A percentile compares a stretch with the other conserved stretches of the same genome.
These are phyloP conservation scores for Deakozyma indianensis DNA, from an alignment of 805 yeast genomes.

Conservation along the genomic window DNA sequence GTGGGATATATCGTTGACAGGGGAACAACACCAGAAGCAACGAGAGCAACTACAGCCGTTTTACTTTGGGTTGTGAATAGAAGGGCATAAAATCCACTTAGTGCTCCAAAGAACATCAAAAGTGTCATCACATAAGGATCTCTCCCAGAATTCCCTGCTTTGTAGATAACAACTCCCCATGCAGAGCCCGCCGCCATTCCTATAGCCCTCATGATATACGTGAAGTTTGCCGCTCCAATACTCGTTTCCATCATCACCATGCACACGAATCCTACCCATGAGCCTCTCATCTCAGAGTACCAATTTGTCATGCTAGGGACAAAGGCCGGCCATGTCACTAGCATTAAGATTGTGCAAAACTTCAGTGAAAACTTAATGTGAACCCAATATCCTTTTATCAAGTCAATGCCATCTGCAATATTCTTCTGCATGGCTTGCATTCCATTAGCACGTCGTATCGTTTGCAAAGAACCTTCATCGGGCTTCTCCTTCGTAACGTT, in stretches of 20 bases:
- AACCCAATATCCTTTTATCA: not conserved
- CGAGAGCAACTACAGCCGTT: constrained; percentile 35
- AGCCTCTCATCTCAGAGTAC: constrained; percentile 33
- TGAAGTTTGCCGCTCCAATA: constrained; percentile 35
- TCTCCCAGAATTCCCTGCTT: constrained; percentile 22
- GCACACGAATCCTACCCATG: constrained; percentile 42
- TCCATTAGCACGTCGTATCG: not conserved
- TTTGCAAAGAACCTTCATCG: not conserved
- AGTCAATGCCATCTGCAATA: not conserved
- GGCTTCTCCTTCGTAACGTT: not conserved
- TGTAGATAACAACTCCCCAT: constrained; percentile 35
- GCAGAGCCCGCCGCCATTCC: constrained; percentile 35
- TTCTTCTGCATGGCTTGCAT: not conserved
- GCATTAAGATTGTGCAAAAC: constrained; percentile 29
- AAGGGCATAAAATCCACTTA: constrained; percentile 32
- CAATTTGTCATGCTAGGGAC: constrained; percentile 32
- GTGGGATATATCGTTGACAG: constrained; percentile 30
- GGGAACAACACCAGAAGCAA: constrained; percentile 32
- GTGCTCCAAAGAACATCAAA: constrained; percentile 28
- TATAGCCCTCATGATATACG: constrained; percentile 31
- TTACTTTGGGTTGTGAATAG: constrained; percentile 34
- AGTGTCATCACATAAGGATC: constrained; percentile 28
- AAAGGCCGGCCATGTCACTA: constrained; percentile 38
- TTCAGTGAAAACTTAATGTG: constrained; percentile 28
- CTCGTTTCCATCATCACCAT: constrained; percentile 35